These are phyloP conservation scores for Cyanidioschyzon merolae DNA, from an alignment of 23 red algal genomes.

Conservation along the genomic window DNA sequence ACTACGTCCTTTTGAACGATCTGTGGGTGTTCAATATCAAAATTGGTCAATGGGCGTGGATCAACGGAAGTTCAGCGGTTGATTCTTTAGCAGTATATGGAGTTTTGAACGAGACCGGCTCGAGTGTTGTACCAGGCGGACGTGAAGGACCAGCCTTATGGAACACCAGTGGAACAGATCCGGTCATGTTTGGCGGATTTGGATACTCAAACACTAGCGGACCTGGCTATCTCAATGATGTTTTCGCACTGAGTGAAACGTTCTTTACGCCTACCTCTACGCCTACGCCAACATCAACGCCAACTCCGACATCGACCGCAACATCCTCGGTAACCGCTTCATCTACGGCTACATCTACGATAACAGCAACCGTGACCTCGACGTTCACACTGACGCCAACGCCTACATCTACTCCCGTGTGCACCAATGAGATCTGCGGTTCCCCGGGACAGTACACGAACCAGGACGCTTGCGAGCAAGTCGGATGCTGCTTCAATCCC, in stretches of 20 bases:
- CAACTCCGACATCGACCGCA: background rate
- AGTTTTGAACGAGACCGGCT: background rate
- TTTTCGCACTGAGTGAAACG: background rate
- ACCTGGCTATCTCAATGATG: background rate
- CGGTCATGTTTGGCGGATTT: background rate
- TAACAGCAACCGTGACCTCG: background rate
- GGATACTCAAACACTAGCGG: background rate
- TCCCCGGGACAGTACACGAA: background rate
- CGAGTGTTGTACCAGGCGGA: background rate
- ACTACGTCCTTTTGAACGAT: background rate
- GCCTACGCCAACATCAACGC: background rate
- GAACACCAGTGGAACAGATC: background rate
- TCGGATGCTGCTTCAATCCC: conserved; percentile 16
- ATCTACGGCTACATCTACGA: background rate
- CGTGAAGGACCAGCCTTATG: background rate
- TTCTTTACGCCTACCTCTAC: background rate
- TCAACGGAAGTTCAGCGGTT: background rate
- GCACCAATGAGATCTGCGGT: conserved; percentile 3
- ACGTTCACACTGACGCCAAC: no score
- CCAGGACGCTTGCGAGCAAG: background rate
- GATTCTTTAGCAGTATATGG: background rate
- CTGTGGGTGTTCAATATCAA: background rate
- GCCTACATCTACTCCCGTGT: no score
- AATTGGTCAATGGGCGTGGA: background rate
- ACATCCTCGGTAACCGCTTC: background rate